Base-by-base conservation (phyloP, 1,284 basidiomycete genomes). In the Apiotrichum siamense region DNA sequence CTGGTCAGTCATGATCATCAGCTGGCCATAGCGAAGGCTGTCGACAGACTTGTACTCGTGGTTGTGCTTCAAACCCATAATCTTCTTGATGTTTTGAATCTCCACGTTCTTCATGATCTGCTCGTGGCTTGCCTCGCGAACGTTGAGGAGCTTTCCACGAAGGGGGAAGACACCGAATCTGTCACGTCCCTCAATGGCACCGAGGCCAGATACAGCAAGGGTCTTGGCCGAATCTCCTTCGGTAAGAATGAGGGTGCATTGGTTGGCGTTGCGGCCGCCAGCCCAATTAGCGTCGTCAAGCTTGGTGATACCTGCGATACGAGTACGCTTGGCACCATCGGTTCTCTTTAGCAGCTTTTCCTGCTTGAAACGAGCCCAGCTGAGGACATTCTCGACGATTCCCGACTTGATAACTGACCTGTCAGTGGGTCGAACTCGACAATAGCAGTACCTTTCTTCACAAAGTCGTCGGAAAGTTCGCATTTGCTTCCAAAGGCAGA, bases 1-100 rank as follows among this genome's bases (percentile, higher is more conserved):
- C 81, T 97, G 93, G 85, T 99, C 96, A 13, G 96, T 93, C 96
- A 99, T 99, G 67, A 99, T 92, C 96, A 99, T 99, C 54, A 99
- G 74, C 52, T 86, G 84, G 2, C 96, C 96, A 66, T 99, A 99
- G 23, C 96, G 84, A 67, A 99, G 75, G 60, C 81, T 86, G 43
- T 80, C 77, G 17, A 81, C 76, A 47, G 81, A 82, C 23, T 76
- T 77, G 73, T 99, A 99, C 57, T 86, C 85, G 73, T 92, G 92
- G 65, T 87, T 88, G 69, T 96, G 91, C 72, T 96, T 91, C 52
- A 98, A 76, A 20, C 96, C 96, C 77, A 99, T 81, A 63, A 98
- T 98, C 77, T 97, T 89, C 80, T 94, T 97, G 79, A 99, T 92
- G 61, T 88, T 87, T 73, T 92, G 87, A 47, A 99, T 88, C 76